Percentiles rank a stretch among this genome's conserved stretches.
Evolutionary conservation across 2,329 filamentous ascomycete species (phyloP).

Genomic region (Trichoderma semiorbis): DNA sequence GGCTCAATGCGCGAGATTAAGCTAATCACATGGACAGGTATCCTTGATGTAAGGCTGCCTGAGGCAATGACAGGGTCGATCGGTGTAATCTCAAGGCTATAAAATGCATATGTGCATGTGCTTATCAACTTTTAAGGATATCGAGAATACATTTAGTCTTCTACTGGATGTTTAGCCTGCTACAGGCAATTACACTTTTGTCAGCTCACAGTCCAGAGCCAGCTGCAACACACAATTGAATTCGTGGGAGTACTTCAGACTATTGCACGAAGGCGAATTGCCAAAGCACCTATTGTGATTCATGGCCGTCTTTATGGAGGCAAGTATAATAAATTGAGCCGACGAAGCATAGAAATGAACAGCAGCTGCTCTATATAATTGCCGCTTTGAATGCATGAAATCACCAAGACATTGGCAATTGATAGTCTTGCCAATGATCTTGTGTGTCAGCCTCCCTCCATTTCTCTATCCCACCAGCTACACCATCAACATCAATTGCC

Average conservation of each 20-base stretch:
- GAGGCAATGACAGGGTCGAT: neutral
- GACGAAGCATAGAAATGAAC: neutral
- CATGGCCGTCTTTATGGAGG: too few relatives aligned
- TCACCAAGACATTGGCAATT: conserved; percentile 6
- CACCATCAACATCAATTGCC: conserved; percentile 1
- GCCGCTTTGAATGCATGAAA: conserved; percentile 21
- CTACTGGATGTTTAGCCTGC: too few relatives aligned
- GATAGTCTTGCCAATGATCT: conserved; percentile 8
- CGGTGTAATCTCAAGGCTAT: neutral
- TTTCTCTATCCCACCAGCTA: conserved; percentile 7
- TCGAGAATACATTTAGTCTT: too few relatives aligned
- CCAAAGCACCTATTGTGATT: too few relatives aligned
- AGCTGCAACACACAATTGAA: too few relatives aligned
- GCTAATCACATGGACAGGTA: too few relatives aligned
- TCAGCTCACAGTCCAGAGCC: too few relatives aligned
- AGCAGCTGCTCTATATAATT: neutral
- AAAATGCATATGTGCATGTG: neutral
- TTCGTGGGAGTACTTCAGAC: too few relatives aligned
- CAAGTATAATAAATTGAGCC: too few relatives aligned
- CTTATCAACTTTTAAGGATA: too few relatives aligned
- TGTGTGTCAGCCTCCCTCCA: conserved; percentile 12
- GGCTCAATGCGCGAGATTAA: neutral
- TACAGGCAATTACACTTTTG: too few relatives aligned
- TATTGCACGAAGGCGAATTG: too few relatives aligned
- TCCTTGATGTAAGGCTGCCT: neutral